phyloP scores from a whole-genome alignment of 2,329 filamentous ascomycete species.

The Purpureocillium takamizusanense region DNA sequence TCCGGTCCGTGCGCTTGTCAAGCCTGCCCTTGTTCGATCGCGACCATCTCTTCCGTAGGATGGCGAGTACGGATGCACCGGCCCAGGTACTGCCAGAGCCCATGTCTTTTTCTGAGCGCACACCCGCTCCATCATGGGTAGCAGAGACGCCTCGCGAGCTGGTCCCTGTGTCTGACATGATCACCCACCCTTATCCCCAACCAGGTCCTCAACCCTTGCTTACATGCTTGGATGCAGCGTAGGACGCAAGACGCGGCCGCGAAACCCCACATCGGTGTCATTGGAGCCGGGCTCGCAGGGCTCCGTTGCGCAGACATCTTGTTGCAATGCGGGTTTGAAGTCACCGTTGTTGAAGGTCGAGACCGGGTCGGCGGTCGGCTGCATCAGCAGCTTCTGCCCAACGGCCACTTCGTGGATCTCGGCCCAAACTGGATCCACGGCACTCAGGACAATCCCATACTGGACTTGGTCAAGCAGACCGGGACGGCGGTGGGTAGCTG shows the following conservation, averaged over 20 bases:
- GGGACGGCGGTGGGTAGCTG: conserved; percentile 37
- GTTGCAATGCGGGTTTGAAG: conserved; percentile 52
- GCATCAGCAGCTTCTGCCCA: conserved; percentile 38
- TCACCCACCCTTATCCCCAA: neutral
- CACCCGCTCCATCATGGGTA: no score
- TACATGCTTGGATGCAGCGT: conserved; percentile 11
- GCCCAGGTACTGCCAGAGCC: conserved; percentile 23
- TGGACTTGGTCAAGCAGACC: conserved; percentile 56
- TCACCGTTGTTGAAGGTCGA: conserved; percentile 62
- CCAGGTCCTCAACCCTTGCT: conserved; percentile 10
- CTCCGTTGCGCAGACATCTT: conserved; percentile 63
- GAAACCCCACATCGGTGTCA: conserved; percentile 51
- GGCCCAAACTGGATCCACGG: conserved; percentile 80
- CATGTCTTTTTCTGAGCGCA: no score
- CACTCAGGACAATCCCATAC: conserved; percentile 60
- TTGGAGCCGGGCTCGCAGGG: conserved; percentile 63
- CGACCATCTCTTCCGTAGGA: conserved; percentile 18
- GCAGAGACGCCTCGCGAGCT: no score
- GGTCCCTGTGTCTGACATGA: no score
- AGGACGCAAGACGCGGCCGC: conserved; percentile 7
- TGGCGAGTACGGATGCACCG: conserved; percentile 20
- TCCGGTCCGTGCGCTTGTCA: conserved; percentile 30
- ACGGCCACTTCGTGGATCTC: conserved; percentile 42
- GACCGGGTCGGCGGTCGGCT: conserved; percentile 59
- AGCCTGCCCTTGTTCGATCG: conserved; percentile 22